Evolutionary conservation across 176 grass and related monocot species (phyloP), one percentile per base, ranked within the genome.

Genomic region (Carex parvula): DNA sequence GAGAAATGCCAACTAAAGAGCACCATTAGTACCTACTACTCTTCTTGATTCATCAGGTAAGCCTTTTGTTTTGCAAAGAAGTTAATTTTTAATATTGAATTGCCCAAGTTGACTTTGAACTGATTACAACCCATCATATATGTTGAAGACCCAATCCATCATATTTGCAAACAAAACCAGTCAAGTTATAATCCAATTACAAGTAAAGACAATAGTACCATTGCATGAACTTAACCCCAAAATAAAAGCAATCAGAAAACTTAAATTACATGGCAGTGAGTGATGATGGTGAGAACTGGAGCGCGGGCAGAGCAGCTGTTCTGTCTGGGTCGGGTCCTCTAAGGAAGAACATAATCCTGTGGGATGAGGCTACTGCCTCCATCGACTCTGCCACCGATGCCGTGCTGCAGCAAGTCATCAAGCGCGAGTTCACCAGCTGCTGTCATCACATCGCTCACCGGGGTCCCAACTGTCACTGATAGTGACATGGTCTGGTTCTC

Each of bases 201-300:
- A 14, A 76, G 22, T n/a, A 46, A 1, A 80, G 39, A 12, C 2
- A 33, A 65, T 15, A 15, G 11, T 24, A 11, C 63, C 11, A 29
- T 7, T 32, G 32, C 13, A 33, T 15, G 4, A 32, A 24, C 63
- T 66, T 33, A 7, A 33, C 12, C 12, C 29, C 11, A 13, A 18
- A 42, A 39, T 8, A 37, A 69, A 69, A 8, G 7, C 1, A 70
- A 18, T 41, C 13, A 39, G 22, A 24, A 62, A 21, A 22, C 35
- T 46, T 22, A 3, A 20, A 3, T 72, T 22, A 72, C 72, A 15
- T 85, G 77, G 46, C 75, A 94, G 95, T 98, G 82, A 91, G 86
- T 74, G 95, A 98, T 86, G 92, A 91, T 82, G 95, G 92, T 0
- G 89, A 93, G 54, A 98, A 98, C 70, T 98, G 95, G 92, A 98